Evolutionary conservation across 179 eudicot genomes (phyloP).

Genomic region (Gypsophila paniculata): DNA sequence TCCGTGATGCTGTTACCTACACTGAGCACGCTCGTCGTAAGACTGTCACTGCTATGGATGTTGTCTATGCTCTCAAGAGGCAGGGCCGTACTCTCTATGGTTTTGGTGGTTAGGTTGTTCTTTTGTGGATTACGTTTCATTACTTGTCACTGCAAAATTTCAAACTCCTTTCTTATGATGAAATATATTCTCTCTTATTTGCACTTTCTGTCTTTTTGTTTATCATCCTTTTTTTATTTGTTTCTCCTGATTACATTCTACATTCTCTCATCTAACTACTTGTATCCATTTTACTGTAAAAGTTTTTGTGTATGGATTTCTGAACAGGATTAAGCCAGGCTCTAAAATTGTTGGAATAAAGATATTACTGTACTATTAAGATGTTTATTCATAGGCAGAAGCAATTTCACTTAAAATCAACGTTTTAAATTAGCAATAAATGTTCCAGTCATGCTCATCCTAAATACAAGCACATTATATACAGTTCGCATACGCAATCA

Average conservation of each 20-base stretch:
- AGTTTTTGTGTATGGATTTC: no score
- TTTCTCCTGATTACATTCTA: no score
- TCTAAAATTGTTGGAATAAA: no score
- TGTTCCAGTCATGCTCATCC: constrained; percentile 19
- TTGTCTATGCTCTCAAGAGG: constrained; percentile 32
- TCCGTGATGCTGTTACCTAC: constrained; percentile 31
- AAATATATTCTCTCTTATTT: no score
- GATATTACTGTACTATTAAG: no score
- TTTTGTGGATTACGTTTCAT: neutral
- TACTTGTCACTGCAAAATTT: neutral
- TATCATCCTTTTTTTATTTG: no score
- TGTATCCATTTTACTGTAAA: no score
- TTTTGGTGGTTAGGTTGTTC: constrained; percentile 21
- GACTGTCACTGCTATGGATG: constrained; percentile 36
- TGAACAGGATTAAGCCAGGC: no score
- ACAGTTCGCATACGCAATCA: constrained; percentile 24
- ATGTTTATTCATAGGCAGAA: no score
- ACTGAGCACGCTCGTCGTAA: constrained; percentile 31
- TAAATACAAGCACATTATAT: constrained; percentile 32
- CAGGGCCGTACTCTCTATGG: constrained; percentile 30
- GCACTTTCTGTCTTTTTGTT: no score
- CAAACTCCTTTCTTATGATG: no score
- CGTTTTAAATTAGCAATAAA: constrained; percentile 17
- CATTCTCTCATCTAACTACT: no score
- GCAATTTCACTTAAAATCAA: neutral